phyloP scores from a whole-genome alignment of 495 filamentous ascomycete species.

The Echria macrotheca region DNA sequence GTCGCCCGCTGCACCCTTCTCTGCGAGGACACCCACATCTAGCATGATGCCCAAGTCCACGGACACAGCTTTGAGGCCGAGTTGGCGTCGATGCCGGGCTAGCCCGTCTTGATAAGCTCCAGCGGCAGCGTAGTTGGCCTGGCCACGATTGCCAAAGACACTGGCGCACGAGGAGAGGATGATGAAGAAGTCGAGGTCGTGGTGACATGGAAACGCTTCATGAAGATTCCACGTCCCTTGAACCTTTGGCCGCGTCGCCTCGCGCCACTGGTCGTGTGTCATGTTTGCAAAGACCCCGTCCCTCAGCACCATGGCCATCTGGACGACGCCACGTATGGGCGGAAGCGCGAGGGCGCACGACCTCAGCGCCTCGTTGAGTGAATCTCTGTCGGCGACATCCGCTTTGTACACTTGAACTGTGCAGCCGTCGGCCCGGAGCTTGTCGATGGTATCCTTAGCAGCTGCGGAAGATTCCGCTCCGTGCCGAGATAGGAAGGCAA shows the following conservation, averaged over 20 bases:
- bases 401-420: conserved; percentile 1
- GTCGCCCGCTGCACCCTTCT: conserved; percentile 18
- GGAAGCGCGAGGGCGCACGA: conserved; percentile 33
- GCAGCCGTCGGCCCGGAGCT: conserved; percentile 7
- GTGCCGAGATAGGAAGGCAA: conserved; percentile 3
- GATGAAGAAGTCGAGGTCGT: conserved; percentile 57
- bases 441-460: not conserved
- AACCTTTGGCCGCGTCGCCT: conserved; percentile 45
- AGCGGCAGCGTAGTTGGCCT: conserved; percentile 54
- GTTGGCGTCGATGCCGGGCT: conserved; percentile 30
- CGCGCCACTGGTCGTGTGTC: conserved; percentile 31
- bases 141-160: conserved; percentile 42
- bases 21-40: conserved; percentile 30
- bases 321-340: conserved; percentile 48
- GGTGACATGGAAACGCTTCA: conserved; percentile 25
- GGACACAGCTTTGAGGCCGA: conserved; percentile 33
- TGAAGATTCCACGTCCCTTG: conserved; percentile 32
- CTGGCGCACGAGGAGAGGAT: conserved; percentile 50
- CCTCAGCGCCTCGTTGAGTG: conserved; percentile 21
- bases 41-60: conserved; percentile 45
- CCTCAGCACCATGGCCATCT: conserved; percentile 46
- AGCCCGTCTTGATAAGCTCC: conserved; percentile 53
- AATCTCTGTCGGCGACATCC: conserved; percentile 1
- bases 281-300: conserved; percentile 49
- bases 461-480: not conserved